Evolutionary conservation across 208 protist species (phyloP).

Genomic region (Crithidia brevicula): DNA sequence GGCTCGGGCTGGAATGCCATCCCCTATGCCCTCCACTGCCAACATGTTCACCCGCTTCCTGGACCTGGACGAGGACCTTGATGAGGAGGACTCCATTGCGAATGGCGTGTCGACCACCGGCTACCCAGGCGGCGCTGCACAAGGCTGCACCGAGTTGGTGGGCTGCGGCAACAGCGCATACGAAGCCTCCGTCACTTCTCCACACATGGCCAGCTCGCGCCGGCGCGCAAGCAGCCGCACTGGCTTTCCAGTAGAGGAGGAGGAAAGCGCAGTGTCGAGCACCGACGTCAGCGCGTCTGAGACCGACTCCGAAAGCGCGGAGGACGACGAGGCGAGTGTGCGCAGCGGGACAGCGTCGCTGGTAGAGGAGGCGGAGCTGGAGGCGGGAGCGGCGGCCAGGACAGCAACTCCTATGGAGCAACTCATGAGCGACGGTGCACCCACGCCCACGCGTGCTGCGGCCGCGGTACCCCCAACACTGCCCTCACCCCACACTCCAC

Average conservation of each 20-base stretch:
- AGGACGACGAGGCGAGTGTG: constrained; percentile 16
- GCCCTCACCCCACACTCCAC: constrained; percentile 6
- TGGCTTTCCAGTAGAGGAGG: constrained; percentile 21
- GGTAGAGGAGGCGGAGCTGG: background rate
- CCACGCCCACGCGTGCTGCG: background rate
- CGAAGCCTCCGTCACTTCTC: constrained; percentile 14
- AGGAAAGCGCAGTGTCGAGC: constrained; percentile 56
- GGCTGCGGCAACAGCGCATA: background rate
- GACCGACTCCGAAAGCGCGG: constrained; percentile 39
- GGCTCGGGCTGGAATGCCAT: constrained; percentile 50
- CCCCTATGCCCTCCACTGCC: constrained; percentile 60
- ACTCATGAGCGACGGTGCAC: background rate
- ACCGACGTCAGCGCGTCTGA: constrained; percentile 57
- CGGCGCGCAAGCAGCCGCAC: constrained; percentile 7
- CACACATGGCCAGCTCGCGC: constrained; percentile 1
- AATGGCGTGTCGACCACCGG: constrained; percentile 10
- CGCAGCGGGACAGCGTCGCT: background rate
- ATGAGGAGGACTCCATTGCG: constrained; percentile 24
- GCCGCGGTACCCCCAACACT: background rate
- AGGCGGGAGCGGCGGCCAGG: too few species aligned
- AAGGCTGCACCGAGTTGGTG: background rate
- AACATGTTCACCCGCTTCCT: constrained; percentile 66
- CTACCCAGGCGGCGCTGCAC: background rate
- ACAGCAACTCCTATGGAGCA: background rate
- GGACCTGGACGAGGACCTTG: constrained; percentile 41